Base-by-base conservation (phyloP, 2,329 filamentous ascomycete species). In the Cryphonectria japonica region DNA sequence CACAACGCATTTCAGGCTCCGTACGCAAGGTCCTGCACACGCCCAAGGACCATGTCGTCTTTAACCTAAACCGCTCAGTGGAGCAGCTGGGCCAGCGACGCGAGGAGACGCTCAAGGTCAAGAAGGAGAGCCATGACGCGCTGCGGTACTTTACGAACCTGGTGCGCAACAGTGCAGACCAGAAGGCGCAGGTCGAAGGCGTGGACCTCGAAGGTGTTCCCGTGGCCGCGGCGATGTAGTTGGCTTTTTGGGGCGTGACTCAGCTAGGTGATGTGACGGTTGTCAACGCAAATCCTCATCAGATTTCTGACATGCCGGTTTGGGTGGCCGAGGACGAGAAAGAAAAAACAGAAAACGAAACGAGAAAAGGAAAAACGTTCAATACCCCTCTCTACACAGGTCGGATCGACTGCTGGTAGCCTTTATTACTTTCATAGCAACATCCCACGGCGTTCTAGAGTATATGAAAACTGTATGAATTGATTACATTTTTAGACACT, bases 131-230 rank as follows among this genome's bases (percentile, higher is more conserved):
- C 78, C 92, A 97, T 78, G 90, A 93, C 43, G 96, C 96, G 8
- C 85, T 89, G 75, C 97, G 95, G 81, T 98, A 97, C 83, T 99
- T 99, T 80, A 85, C 89, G 67, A 96, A 97, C 77, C 86, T 99
- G 26, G 90, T 96, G 67, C 87, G 92, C 72, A 86, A 90, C 75
- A 89, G 87, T 72, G 83, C 83, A 29, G 81, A 83, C 70, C 84
- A 91, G 76, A 84, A 86, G 46, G 78, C 78, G 61, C 80, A 81
- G 60, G 84, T 89, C 34, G 82, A 85, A 71, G 83, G 79, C 9
- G 83, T 90, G 60, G 88, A 89, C 74, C 81, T 89, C 11, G 88
- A 90, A 16, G 82, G 83, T 16, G 85, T 85, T 43, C 86, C 85
- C 5, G 39, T 34, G 14, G 70, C 65, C 19, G 37, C 26, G 66